phyloP scores from a whole-genome alignment of 2,329 filamentous ascomycete species.

The Hypoxylon sp. region DNA sequence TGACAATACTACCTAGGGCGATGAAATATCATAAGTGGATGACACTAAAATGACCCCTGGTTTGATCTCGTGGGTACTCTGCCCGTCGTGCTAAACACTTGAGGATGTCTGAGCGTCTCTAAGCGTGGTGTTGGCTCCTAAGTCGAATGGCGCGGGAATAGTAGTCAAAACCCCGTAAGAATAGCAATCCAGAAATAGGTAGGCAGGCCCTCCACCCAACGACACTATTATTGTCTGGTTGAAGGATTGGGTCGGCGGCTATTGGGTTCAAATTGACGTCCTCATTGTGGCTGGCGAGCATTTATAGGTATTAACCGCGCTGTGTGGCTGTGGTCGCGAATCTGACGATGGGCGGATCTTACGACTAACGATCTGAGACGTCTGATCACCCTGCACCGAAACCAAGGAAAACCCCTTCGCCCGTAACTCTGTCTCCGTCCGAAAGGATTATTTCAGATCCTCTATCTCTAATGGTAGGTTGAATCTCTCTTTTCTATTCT shows the following conservation, averaged over 20 bases:
- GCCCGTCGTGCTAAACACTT: neutral
- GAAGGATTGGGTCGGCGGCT: conserved; percentile 1
- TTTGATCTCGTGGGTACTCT: neutral
- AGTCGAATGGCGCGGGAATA: neutral
- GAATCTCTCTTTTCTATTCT: conserved; percentile 25
- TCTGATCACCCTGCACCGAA: conserved; percentile 38
- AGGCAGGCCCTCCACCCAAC: neutral
- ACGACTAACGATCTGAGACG: conserved; percentile 35
- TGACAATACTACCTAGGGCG: neutral
- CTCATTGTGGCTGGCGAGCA: conserved; percentile 17
- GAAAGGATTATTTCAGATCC: conserved; percentile 31
- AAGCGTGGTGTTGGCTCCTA: neutral
- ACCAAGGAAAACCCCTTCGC: conserved; percentile 19
- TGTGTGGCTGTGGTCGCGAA: conserved; percentile 23
- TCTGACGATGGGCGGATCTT: conserved; percentile 27
- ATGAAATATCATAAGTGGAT: neutral
- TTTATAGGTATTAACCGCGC: conserved; percentile 3
- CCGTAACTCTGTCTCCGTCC: conserved; percentile 13
- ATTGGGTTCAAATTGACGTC: conserved; percentile 1
- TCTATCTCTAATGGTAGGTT: conserved; percentile 32
- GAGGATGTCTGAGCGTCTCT: neutral
- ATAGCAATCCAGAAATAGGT: neutral
- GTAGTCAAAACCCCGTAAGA: neutral
- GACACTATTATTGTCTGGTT: neutral
- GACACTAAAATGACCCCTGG: neutral